Evolutionary conservation across 1,139 yeast genomes (phyloP).

Genomic region (Debaryomycetaceae sp.): DNA sequence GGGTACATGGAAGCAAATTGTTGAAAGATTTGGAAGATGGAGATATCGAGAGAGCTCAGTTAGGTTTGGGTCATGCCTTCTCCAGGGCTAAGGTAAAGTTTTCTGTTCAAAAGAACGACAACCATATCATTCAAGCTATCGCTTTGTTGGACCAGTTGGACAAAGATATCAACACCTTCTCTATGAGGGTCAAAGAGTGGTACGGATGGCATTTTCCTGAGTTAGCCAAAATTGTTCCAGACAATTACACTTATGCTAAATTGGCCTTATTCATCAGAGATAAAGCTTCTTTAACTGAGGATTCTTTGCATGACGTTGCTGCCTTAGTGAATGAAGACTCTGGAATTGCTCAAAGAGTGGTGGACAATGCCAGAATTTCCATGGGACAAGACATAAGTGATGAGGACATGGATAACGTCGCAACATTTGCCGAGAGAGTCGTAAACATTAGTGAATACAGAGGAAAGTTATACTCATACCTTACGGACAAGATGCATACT

Average conservation of each 20-base stretch:
- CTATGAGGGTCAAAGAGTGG: conserved; percentile 99
- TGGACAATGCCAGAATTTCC: conserved; percentile 87
- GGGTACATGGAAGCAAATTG: conserved; percentile 85
- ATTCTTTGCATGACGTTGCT: conserved; percentile 84
- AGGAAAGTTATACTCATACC: conserved; percentile 83
- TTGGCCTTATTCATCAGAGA: conserved; percentile 81
- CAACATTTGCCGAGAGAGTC: conserved; percentile 88
- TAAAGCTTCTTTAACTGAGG: conserved; percentile 79
- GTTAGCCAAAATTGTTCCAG: conserved; percentile 93
- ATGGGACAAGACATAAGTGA: conserved; percentile 98
- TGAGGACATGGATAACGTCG: conserved; percentile 79
- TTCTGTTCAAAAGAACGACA: conserved; percentile 96
- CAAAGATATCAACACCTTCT: conserved; percentile 94
- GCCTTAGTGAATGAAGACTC: conserved; percentile 90
- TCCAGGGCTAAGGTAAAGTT: conserved; percentile 99
- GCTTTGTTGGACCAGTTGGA: conserved; percentile 95
- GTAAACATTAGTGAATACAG: conserved; percentile 94
- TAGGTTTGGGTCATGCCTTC: conserved; percentile 98
- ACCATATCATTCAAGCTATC: conserved; percentile 97
- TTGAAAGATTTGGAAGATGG: conserved; percentile 91
- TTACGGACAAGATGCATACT: conserved; percentile 93
- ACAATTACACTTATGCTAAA: conserved; percentile 84
- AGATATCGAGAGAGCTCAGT: conserved; percentile 95
- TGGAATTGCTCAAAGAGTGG: conserved; percentile 86
- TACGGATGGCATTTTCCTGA: conserved; percentile 99